phyloP scores from a whole-genome alignment of 2,329 filamentous ascomycete genomes.

The Madurella mycetomatis region DNA sequence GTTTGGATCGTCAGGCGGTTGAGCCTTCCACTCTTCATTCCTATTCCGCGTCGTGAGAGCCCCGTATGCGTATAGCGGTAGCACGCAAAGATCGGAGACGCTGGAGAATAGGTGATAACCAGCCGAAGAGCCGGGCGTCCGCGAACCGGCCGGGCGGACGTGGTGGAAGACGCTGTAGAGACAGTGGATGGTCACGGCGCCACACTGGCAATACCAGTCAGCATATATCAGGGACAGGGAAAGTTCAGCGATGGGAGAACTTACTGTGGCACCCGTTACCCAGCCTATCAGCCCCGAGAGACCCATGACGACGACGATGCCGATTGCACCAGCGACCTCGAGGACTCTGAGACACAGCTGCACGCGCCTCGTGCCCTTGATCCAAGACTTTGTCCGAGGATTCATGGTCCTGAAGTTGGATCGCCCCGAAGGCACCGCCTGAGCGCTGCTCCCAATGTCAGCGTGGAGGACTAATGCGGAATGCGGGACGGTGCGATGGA shows the following conservation, averaged over 20 bases:
- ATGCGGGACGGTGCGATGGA: background rate
- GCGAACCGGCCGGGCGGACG: slow-evolving; percentile 60
- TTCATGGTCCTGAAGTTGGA: slow-evolving; percentile 64
- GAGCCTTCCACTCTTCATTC: slow-evolving; percentile 60
- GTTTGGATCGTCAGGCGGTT: slow-evolving; percentile 51
- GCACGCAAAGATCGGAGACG: slow-evolving; percentile 59
- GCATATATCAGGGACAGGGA: background rate
- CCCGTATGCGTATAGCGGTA: slow-evolving; percentile 55
- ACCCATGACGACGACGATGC: slow-evolving; percentile 70
- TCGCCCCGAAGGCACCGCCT: slow-evolving; percentile 59
- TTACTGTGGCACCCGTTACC: slow-evolving; percentile 72
- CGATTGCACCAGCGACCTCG: slow-evolving; percentile 64
- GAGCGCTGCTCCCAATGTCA: slow-evolving; percentile 41
- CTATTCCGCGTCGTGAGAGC: slow-evolving; percentile 43
- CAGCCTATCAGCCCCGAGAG: slow-evolving; percentile 62
- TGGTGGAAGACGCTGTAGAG: slow-evolving; percentile 81
- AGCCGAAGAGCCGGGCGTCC: slow-evolving; percentile 74
- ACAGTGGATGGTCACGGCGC: slow-evolving; percentile 66
- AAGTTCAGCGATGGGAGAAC: slow-evolving; percentile 29
- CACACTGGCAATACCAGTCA: slow-evolving; percentile 31
- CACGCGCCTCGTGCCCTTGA: slow-evolving; percentile 63
- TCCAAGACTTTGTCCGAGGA: slow-evolving; percentile 62
- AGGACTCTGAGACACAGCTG: slow-evolving; percentile 66
- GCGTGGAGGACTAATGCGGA: no score
- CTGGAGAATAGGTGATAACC: slow-evolving; percentile 86